phyloP scores from a whole-genome alignment of 768 basidiomycete species.

The Sutorius australiensis region DNA sequence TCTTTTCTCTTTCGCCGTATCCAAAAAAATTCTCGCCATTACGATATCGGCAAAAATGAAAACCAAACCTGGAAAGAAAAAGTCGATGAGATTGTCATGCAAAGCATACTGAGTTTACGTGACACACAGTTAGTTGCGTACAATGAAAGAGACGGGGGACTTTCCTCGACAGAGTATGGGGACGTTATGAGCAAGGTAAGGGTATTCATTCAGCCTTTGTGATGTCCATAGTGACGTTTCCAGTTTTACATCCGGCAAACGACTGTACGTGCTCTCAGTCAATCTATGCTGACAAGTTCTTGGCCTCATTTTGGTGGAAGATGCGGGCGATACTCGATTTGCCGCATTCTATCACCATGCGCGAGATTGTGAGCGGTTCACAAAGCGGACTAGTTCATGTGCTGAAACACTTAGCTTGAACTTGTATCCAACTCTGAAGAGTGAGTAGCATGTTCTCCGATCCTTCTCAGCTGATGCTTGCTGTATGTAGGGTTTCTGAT shows the following conservation, averaged over 20 bases:
- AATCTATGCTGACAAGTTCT: neutral
- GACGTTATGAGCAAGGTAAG: constrained; percentile 84
- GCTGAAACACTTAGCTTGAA: constrained; percentile 49
- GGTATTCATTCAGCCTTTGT: constrained; percentile 1
- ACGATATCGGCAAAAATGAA: constrained; percentile 56
- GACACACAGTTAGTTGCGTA: constrained; percentile 58
- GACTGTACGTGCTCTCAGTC: constrained; percentile 43
- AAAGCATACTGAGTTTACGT: constrained; percentile 59
- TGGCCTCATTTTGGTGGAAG: constrained; percentile 32
- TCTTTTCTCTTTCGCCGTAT: constrained; percentile 89
- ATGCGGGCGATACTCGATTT: constrained; percentile 66
- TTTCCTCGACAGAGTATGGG: constrained; percentile 70
- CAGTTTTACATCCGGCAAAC: constrained; percentile 74
- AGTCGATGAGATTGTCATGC: constrained; percentile 68
- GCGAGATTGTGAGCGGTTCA: constrained; percentile 57
- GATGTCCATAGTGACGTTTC: constrained; percentile 2
- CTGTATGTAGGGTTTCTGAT: constrained; percentile 58
- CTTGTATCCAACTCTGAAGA: constrained; percentile 63
- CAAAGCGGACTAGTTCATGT: neutral
- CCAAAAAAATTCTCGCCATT: constrained; percentile 76
- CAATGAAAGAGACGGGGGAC: constrained; percentile 36
- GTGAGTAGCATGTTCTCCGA: constrained; percentile 34
- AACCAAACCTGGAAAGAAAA: constrained; percentile 65
- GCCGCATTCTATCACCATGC: constrained; percentile 48
- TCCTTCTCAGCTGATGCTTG: neutral